A percentile compares a stretch with the other conserved stretches of the same genome.
These are phyloP conservation scores for Cutaneotrichosporon arboriforme DNA, from an alignment of 1,284 basidiomycete species.

Conservation along the genomic window DNA sequence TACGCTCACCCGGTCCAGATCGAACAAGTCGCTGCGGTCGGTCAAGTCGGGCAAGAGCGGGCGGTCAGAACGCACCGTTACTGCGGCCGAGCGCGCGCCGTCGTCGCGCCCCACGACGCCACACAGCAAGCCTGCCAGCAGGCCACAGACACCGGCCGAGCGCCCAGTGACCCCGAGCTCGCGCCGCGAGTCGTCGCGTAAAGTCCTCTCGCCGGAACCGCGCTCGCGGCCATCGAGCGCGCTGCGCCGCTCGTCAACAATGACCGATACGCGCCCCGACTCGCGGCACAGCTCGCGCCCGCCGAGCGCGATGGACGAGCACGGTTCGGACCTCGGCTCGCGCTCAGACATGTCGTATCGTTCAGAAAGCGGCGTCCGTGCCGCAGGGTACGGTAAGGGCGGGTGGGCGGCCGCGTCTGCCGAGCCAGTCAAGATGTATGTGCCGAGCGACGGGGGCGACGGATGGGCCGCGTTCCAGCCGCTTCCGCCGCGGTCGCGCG, in stretches of 20 bases:
- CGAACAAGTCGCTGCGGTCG: not conserved
- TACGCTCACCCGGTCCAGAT: not conserved
- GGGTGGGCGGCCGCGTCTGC: conserved; percentile 41
- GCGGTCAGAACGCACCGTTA: not conserved
- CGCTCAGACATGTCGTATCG: conserved; percentile 19
- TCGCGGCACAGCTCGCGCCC: too few species aligned
- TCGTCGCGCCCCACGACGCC: not conserved
- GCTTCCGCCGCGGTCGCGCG: conserved; percentile 30
- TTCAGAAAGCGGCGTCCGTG: conserved; percentile 1
- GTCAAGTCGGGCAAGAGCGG: conserved; percentile 4
- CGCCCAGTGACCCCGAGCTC: not conserved
- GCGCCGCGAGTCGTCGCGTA: too few species aligned
- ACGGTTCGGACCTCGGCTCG: not conserved
- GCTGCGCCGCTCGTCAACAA: not conserved
- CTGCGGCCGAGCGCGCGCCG: not conserved
- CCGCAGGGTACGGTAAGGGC: conserved; percentile 34
- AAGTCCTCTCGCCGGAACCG: too few species aligned
- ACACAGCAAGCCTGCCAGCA: not conserved
- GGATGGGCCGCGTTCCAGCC: conserved; percentile 41
- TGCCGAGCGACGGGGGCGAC: conserved; percentile 28
- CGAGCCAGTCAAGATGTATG: conserved; percentile 37
- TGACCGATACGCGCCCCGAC: not conserved
- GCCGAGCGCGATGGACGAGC: too few species aligned
- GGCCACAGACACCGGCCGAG: not conserved
- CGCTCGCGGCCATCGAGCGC: not conserved